Percentiles rank a stretch among this genome's conserved stretches.
Evolutionary conservation across 2,329 filamentous ascomycete species (phyloP).

Genomic region (Tolypocladium tundrense): DNA sequence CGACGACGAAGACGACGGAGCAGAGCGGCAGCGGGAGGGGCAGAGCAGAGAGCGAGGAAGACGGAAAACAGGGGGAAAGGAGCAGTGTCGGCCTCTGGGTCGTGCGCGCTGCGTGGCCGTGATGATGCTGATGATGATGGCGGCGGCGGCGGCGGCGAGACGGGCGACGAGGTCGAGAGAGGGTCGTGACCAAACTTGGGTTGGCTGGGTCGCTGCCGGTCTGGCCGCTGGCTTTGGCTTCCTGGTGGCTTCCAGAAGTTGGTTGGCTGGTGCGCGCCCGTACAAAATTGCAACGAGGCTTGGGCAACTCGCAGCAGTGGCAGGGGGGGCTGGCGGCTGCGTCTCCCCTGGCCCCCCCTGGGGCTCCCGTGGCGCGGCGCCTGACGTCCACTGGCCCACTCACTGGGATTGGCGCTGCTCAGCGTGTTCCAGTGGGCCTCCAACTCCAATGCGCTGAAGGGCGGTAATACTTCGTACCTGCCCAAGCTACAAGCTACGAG

Average conservation of each 20-base stretch:
- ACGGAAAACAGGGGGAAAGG: background rate
- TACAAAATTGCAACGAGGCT: conserved; percentile 1
- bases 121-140: conserved; percentile 1
- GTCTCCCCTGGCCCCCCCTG: background rate
- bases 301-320: background rate
- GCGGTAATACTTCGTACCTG: too few relatives aligned
- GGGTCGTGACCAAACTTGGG: background rate
- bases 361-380: background rate
- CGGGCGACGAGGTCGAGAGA: background rate
- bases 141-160: background rate
- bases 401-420: background rate
- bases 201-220: conserved; percentile 1
- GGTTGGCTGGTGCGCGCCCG: background rate
- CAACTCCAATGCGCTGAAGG: background rate
- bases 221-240: background rate
- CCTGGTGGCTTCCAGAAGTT: too few relatives aligned
- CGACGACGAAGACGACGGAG: background rate
- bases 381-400: background rate
- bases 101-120: background rate
- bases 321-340: background rate
- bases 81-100: background rate
- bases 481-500: too few relatives aligned
- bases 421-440: background rate
- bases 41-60: background rate
- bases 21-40: background rate